These are phyloP conservation scores for Oryza meridionalis DNA, from an alignment of 176 grass and related monocot genomes.

Conservation along the genomic window DNA sequence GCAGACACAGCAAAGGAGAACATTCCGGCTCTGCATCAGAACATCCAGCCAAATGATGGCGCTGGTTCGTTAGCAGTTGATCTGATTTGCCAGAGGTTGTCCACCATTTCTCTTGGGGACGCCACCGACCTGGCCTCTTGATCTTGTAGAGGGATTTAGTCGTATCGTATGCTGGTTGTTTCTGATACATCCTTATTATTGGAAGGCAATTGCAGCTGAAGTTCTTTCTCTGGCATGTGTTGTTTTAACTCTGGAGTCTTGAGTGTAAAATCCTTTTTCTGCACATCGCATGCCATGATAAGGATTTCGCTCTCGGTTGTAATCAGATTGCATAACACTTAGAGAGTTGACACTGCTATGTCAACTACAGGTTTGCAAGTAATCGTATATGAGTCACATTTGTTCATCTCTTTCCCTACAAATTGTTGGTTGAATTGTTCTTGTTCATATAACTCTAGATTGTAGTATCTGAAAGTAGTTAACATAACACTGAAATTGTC, in stretches of 20 bases:
- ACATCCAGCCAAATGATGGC: slow-evolving; percentile 25
- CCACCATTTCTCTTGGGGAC: slow-evolving; percentile 37
- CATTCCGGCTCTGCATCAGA: slow-evolving; percentile 27
- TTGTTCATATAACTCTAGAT: neutral
- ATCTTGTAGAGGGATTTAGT: neutral
- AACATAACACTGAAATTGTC: neutral
- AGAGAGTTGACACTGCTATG: neutral
- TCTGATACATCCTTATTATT: slow-evolving; percentile 34
- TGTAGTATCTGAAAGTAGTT: neutral
- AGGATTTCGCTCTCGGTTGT: neutral
- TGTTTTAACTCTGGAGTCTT: neutral
- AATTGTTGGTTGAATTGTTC: neutral
- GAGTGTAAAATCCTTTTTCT: slow-evolving; percentile 21
- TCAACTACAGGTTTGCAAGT: neutral
- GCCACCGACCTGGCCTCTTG: slow-evolving; percentile 14
- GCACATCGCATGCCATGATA: slow-evolving; percentile 8
- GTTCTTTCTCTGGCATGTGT: neutral
- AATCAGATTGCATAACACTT: neutral
- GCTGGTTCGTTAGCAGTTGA: slow-evolving; percentile 6
- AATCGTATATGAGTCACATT: neutral
- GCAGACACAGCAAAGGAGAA: slow-evolving; percentile 45
- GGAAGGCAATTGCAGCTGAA: slow-evolving; percentile 11
- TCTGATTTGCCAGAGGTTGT: slow-evolving; percentile 40
- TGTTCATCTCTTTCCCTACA: neutral
- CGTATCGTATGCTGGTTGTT: neutral